A percentile compares a stretch with the other conserved stretches of the same genome.
These are phyloP conservation scores for Aristolochia californica DNA, from an alignment of 164 flowering plant genomes.

Conservation along the genomic window DNA sequence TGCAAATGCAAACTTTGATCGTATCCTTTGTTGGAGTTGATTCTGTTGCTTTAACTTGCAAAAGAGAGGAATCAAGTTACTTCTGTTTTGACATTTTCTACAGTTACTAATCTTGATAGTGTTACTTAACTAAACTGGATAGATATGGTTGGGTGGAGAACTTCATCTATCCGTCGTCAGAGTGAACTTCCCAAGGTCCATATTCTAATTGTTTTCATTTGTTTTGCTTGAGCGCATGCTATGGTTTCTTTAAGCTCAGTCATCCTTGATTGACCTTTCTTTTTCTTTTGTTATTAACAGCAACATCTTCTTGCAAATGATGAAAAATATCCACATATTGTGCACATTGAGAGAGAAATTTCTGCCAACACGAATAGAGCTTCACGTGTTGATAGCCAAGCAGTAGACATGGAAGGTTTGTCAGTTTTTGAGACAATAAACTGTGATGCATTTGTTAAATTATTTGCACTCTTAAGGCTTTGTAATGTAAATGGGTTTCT, in stretches of 20 bases:
- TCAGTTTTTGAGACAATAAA: background rate
- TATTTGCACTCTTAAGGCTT: no score
- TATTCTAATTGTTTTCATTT: conserved; percentile 5
- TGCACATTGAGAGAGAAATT: conserved; percentile 35
- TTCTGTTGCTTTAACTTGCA: background rate
- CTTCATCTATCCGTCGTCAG: conserved; percentile 86
- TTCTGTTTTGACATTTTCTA: no score
- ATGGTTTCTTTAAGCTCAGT: background rate
- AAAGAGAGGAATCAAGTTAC: background rate
- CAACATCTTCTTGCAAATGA: conserved; percentile 41
- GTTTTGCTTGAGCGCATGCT: background rate
- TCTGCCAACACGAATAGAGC: conserved; percentile 7
- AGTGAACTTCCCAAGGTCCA: conserved; percentile 80
- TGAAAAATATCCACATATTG: conserved; percentile 75
- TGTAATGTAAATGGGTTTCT: no score
- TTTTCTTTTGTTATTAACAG: conserved; percentile 21
- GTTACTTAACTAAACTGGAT: conserved; percentile 16
- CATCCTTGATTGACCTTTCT: background rate
- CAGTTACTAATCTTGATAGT: no score
- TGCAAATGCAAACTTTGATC: conserved; percentile 86
- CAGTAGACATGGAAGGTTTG: conserved; percentile 67
- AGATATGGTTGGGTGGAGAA: conserved; percentile 98
- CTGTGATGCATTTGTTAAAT: background rate
- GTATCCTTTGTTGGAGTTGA: conserved; percentile 54
- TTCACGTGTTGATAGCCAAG: conserved; percentile 16